Percentiles rank a stretch among this genome's conserved stretches.
phyloP scores from a whole-genome alignment of 1,284 basidiomycete species.

The Papiliotrema fonsecae region DNA sequence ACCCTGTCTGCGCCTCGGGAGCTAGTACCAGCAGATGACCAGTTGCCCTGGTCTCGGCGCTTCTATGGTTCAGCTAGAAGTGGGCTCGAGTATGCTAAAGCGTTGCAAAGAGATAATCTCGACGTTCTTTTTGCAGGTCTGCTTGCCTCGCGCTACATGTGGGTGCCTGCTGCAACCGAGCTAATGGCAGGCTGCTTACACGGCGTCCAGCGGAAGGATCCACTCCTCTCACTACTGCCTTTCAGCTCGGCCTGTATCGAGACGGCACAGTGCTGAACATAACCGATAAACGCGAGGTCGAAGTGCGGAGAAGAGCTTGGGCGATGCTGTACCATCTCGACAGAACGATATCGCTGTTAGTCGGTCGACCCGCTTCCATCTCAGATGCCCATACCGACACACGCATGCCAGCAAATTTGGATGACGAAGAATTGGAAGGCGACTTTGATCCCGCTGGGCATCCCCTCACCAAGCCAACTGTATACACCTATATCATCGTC shows the following conservation, averaged over 20 bases:
- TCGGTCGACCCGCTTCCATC: conserved; percentile 48
- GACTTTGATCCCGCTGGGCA: conserved; percentile 48
- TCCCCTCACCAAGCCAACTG: conserved; percentile 45
- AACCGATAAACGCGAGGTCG: conserved; percentile 47
- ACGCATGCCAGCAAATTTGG: conserved; percentile 46
- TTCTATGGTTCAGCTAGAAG: conserved; percentile 48
- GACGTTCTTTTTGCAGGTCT: conserved; percentile 49
- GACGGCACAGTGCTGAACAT: conserved; percentile 49
- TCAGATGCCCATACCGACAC: conserved; percentile 50
- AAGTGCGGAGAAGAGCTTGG: conserved; percentile 49
- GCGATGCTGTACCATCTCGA: conserved; percentile 49
- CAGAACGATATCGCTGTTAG: conserved; percentile 47
- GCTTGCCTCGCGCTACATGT: conserved; percentile 49
- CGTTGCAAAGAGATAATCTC: conserved; percentile 48
- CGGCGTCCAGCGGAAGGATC: conserved; percentile 49
- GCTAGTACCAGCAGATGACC: conserved; percentile 42
- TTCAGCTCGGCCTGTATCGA: conserved; percentile 49
- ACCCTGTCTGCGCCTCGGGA: conserved; percentile 46
- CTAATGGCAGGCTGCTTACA: conserved; percentile 39
- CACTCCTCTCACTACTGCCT: conserved; percentile 48
- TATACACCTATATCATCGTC: conserved; percentile 48
- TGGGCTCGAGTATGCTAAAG: conserved; percentile 48
- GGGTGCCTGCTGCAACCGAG: conserved; percentile 8
- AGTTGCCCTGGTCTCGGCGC: conserved; percentile 43
- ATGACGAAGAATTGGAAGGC: conserved; percentile 49